Evolutionary conservation across 345 rosid species (phyloP), one percentile per base, ranked within the genome.

Genomic region (Lumnitzera littorea): DNA sequence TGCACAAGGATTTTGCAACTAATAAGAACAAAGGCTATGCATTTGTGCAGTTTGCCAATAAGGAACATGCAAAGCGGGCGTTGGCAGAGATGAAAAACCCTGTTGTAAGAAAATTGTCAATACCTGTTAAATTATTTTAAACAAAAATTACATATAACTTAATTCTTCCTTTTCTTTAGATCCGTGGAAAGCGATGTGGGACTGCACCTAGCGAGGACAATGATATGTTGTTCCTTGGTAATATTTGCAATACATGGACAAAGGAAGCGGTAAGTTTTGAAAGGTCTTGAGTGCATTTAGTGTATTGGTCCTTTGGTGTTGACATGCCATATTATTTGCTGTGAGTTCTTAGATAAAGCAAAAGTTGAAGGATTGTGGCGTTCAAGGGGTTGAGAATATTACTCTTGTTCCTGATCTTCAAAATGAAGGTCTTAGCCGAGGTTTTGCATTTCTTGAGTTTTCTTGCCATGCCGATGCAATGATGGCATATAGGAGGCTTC

Each of bases 241-340:
- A 84, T 73, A 75, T 84, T 66, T 79, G 84, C 74, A 84, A 81
- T 73, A 81, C 86, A 61, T 84, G 89, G 86, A 81, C 89, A 20
- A 84, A 79, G 61, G 86, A 81, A 72, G 86, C 86, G 58, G 86
- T 79, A 65, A 84, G 89, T 73, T 56, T 68, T 56, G 66, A 41
- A 52, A 29, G 48, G 41, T 51, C 67, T 31, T 13, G 59, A 46
- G 27, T 54, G 6, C 54, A 56, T 14, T 54, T 62, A 13, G 43
- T 43, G 13, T 36, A 53, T 31, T 48, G 20, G 52, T 53, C 52
- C 52, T 58, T 48, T 2, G 49, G 25, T 67, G 24, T 66, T 61
- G 16, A 60, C 64, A 71, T 58, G 62, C 63, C 56, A 52, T 58
- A 58, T 48, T 24, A 64, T 57, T 17, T 51, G 41, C 48, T 53